These are phyloP conservation scores for Asterochloris erici DNA, from an alignment of 139 green algal genomes.

Conservation along the genomic window DNA sequence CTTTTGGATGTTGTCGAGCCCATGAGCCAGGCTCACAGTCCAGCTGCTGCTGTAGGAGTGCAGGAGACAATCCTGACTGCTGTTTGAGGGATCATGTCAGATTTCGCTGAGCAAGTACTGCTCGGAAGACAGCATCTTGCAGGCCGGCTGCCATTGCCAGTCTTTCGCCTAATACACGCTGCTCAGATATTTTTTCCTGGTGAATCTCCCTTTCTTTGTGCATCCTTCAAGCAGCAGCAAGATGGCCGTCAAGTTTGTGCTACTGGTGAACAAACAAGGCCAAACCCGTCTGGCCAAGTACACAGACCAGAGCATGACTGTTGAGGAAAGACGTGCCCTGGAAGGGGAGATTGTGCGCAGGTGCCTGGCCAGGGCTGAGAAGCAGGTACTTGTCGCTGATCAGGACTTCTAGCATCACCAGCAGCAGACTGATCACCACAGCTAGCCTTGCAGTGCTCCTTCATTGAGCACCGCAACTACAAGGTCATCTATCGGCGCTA, in stretches of 20 bases:
- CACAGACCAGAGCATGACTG: constrained; percentile 69
- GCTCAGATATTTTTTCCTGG: too few species aligned
- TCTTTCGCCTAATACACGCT: too few species aligned
- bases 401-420: background rate
- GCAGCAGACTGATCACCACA: background rate
- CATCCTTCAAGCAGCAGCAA: background rate
- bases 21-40: too few species aligned
- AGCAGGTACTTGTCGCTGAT: constrained; percentile 58
- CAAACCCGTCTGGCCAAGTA: constrained; percentile 98
- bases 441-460: constrained; percentile 80
- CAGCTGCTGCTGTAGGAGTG: too few species aligned
- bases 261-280: constrained; percentile 99
- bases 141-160: too few species aligned
- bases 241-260: constrained; percentile 89
- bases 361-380: constrained; percentile 87
- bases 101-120: too few species aligned
- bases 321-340: constrained; percentile 76
- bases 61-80: too few species aligned
- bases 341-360: constrained; percentile 96
- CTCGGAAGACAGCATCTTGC: too few species aligned
- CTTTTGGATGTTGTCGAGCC: too few species aligned
- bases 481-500: constrained; percentile 96
- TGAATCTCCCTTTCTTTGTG: too few species aligned
- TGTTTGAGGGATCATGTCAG: too few species aligned
- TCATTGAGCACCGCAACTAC: constrained; percentile 91